These are phyloP conservation scores for Aspergillus campestris DNA, from an alignment of 495 filamentous ascomycete species.

Conservation along the genomic window DNA sequence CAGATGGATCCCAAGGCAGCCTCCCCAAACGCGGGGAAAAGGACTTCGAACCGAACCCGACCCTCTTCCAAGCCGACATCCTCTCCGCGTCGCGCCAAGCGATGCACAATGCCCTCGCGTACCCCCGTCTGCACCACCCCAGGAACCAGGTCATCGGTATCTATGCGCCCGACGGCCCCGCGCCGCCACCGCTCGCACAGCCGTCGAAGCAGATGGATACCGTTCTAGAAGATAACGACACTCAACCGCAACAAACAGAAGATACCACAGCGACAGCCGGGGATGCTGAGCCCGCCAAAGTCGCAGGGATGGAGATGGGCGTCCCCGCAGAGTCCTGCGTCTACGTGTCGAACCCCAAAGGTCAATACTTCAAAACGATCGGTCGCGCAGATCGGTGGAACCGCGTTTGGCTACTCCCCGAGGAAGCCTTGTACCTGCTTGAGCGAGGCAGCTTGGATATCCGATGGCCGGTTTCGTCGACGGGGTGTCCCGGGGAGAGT, in stretches of 20 bases:
- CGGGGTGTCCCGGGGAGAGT: constrained; percentile 20
- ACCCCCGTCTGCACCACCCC: constrained; percentile 55
- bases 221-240: constrained; percentile 10
- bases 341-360: constrained; percentile 37
- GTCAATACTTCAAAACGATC: constrained; percentile 48
- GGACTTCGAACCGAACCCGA: constrained; percentile 92
- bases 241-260: neutral
- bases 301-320: constrained; percentile 11
- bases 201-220: constrained; percentile 4
- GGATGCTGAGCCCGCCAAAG: constrained; percentile 14
- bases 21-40: constrained; percentile 83
- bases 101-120: constrained; percentile 80
- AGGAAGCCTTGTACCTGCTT: constrained; percentile 82
- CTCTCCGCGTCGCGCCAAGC: constrained; percentile 76
- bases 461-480: constrained; percentile 56
- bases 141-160: constrained; percentile 47
- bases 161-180: constrained; percentile 35
- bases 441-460: constrained; percentile 82
- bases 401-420: constrained; percentile 74
- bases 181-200: constrained; percentile 11
- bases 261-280: constrained; percentile 18
- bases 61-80: constrained; percentile 62
- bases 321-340: constrained; percentile 34
- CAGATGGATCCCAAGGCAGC: constrained; percentile 27
- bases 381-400: constrained; percentile 49